Conservation (phyloP, 2,329 filamentous ascomycete species). For the Diaporthe citriasiana region DNA sequence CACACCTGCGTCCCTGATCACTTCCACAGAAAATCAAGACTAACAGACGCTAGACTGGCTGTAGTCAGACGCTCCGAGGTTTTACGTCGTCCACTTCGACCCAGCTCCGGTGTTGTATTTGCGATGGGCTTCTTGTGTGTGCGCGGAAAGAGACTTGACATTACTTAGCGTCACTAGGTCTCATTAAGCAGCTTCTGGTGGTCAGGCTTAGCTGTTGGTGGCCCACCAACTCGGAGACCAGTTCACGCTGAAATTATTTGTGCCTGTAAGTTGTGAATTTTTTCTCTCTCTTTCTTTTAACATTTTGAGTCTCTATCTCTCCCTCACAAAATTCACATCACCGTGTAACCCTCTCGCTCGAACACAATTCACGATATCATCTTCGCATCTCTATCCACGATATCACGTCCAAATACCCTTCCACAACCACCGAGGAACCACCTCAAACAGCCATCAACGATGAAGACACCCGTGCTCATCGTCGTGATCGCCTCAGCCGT, state of each 20-base stretch:
- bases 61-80: not conserved
- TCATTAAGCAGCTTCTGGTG: not conserved
- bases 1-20: not conserved
- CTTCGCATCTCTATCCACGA: no score
- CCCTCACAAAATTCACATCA: not conserved
- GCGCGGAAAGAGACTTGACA: no score
- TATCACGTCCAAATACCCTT: no score
- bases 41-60: not conserved
- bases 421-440: not conserved
- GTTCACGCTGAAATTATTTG: not conserved
- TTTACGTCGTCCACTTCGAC: not conserved
- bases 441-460: not conserved
- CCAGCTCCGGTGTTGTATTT: no score
- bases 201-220: no score
- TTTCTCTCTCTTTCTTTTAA: no score
- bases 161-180: not conserved
- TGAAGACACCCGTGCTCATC: constrained; percentile 7
- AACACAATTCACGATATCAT: not conserved
- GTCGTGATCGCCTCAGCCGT: constrained; percentile 14
- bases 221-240: not conserved
- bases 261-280: not conserved
- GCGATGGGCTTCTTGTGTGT: not conserved
- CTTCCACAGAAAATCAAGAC: not conserved
- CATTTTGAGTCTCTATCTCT: not conserved
- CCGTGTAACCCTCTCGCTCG: not conserved